Base-by-base conservation (phyloP, 2,329 filamentous ascomycete genomes). In the Hypoxylon sp. region DNA sequence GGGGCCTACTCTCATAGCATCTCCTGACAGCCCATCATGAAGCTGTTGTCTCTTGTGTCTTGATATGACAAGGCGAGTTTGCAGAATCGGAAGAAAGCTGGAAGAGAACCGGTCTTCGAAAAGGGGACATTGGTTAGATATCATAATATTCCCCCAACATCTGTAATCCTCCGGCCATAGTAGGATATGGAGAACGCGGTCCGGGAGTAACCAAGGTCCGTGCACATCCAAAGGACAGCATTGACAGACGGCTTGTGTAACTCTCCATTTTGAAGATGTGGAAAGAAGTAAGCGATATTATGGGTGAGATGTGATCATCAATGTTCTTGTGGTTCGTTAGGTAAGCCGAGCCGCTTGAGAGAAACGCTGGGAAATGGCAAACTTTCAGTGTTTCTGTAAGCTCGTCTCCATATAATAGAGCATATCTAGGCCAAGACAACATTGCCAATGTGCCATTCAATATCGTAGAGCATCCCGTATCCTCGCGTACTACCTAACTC, bases 151-250 rank as follows among this genome's bases (percentile, higher is more conserved):
- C 53, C 23, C 32, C 38, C 2, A 56, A 43, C 25, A 19, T 19
- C 34, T 34, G 28, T 17, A 13, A 46, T n/a, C 28, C 41, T 34
- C 30, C 13, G 14, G 32, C 19, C 17, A 56, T 45, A 9, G 36
- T 32, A 46, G 25, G 38, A 56, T 30, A 56, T 23, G 38, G 46
- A 30, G 38, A 46, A 46, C 38, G 53, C 46, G 53, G 53, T 56
- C 53, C 53, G 53, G 28, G 53, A 46, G 53, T 41, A 34, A n/a
- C 53, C 53, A 56, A 56, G 53, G 41, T 34, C 53, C 30, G 53
- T 56, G 53, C 53, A 56, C 53, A 46, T 34, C 9, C 38, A 34
- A 56, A 13, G 21, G 38, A 41, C 10, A 11, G 36, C 14, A 9
- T 43, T 13, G 23, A 43, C 7, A n/a, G 23, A 32, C 30, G 41